Base-by-base conservation (phyloP, 208 protist genomes). In the Strigomonas galati region DNA sequence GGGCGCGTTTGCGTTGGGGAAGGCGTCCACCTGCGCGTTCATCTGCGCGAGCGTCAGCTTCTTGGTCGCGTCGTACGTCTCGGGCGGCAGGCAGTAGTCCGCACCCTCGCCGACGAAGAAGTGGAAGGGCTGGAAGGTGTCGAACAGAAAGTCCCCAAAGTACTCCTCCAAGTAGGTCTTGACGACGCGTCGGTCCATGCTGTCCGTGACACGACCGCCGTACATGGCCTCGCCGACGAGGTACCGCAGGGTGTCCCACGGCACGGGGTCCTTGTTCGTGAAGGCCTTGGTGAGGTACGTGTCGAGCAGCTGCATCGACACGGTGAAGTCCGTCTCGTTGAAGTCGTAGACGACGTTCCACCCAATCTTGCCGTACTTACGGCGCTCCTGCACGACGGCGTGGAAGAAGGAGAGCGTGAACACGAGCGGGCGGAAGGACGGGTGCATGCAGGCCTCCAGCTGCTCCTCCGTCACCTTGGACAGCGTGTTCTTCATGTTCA, bases 331-430 rank as follows among this genome's bases (percentile, higher is more conserved):
- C 14, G 97, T 99, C 75, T 99, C 97, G 86, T 99, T 99, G 85
- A 99, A 99, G 80, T 99, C 98, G 76, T 99, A 99, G 5, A 91
- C 59, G 52, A 99, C 97, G 78, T 99, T 99, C 98, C 98, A 99
- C 24, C 98, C 98, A 67, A 98, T 94, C 83, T 98, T 98, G 67
- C 97, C 97, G 81, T 98, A 99, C 85, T 98, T 98, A 49, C 96
- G 86, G 31, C 97, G 87, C 82, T 99, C 98, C 81, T 99, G 98
- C 55, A 99, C 95, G 14, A 99, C 98, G 0, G 98, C 98, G 79
- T 99, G 98, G 84, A 99, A 99, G 79, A 99, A 99, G 35, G 97
- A 78, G 24, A 99, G 87, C 27, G 98, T 97, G 74, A 98, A 99
- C 7, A 99, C 97, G 15, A 99, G 90, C 14, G 98, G 94, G 14